phyloP scores from a whole-genome alignment of 2,329 filamentous ascomycete species.

The Penicillium sp. region DNA sequence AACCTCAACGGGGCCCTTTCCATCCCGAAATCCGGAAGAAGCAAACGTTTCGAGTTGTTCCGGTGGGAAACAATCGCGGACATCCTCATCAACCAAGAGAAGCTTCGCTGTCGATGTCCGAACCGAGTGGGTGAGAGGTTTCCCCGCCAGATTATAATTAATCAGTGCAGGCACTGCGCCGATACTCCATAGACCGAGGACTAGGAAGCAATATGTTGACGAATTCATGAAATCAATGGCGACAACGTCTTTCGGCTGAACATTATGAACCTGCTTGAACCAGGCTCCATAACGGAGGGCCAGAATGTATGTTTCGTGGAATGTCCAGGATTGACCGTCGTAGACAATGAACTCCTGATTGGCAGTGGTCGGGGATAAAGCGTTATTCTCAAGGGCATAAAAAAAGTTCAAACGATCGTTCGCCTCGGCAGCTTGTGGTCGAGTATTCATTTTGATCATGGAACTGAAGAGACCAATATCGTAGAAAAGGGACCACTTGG shows the following conservation, averaged over 20 bases:
- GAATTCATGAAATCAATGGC: conserved; percentile 78
- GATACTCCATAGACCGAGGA: conserved; percentile 74
- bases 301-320: conserved; percentile 65
- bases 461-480: conserved; percentile 58
- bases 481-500: conserved; percentile 59
- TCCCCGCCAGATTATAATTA: conserved; percentile 74
- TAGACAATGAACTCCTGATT: conserved; percentile 58
- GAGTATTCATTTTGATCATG: conserved; percentile 45
- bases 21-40: conserved; percentile 38
- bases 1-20: conserved; percentile 50
- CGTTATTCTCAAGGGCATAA: conserved; percentile 65
- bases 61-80: conserved; percentile 47
- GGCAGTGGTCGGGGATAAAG: conserved; percentile 50
- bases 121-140: conserved; percentile 68
- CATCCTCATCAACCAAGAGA: conserved; percentile 64
- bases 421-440: conserved; percentile 46
- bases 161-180: conserved; percentile 79
- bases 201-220: conserved; percentile 68
- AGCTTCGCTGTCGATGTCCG: conserved; percentile 60
- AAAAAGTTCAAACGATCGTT: conserved; percentile 64
- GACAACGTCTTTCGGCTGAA: conserved; percentile 68
- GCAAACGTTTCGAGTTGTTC: conserved; percentile 41
- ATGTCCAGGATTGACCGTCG: conserved; percentile 64
- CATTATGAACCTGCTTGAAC: conserved; percentile 58
- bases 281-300: conserved; percentile 68